Evolutionary conservation across 2,329 filamentous ascomycete species (phyloP).

Genomic region (Myriosclerotinia duriaeana): DNA sequence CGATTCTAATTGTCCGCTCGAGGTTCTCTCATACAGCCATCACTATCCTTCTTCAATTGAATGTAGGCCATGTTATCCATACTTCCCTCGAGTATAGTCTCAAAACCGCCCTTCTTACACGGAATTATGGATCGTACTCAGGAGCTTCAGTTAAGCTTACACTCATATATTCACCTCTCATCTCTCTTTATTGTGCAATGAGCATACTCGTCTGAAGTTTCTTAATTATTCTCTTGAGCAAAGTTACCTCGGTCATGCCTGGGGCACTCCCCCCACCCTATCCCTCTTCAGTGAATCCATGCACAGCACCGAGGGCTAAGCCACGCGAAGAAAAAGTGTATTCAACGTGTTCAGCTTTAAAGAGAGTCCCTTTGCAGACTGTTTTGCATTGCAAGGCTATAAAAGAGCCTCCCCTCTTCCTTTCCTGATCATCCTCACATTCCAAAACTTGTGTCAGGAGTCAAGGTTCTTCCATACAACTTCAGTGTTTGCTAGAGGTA

Average conservation of each 20-base stretch:
- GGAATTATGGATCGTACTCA: no score
- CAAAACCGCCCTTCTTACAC: no score
- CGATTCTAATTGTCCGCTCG: no score
- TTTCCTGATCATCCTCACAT: accelerated
- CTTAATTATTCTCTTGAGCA: accelerated
- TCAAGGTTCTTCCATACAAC: accelerated
- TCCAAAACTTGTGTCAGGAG: no score
- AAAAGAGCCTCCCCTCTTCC: neutral
- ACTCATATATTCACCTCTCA: no score
- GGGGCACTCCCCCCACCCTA: neutral
- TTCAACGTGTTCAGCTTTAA: no score
- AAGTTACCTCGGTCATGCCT: neutral
- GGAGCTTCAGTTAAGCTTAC: no score
- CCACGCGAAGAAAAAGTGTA: neutral
- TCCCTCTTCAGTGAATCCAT: neutral
- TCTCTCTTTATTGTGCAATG: no score
- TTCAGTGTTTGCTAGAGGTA: accelerated
- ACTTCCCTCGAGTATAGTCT: no score
- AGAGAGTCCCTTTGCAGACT: neutral
- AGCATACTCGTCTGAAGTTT: accelerated
- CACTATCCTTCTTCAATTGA: no score
- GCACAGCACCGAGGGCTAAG: accelerated
- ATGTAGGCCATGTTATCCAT: no score
- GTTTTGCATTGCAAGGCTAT: neutral
- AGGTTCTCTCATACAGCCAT: no score